Base-by-base conservation (phyloP, 2,329 filamentous ascomycete species). In the Alternaria gaisen region DNA sequence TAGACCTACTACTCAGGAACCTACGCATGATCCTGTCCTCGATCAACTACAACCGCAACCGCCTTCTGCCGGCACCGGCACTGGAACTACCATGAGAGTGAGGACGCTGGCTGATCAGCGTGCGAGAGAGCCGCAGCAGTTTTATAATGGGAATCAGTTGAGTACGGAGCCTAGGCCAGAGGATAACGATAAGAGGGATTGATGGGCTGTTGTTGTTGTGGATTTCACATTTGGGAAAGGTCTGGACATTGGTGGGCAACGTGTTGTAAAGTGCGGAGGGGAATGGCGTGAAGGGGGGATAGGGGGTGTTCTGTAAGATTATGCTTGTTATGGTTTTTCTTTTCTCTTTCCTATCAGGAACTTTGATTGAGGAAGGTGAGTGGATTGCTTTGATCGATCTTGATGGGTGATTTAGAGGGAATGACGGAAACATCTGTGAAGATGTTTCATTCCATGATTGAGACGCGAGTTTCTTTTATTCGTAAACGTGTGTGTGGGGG, bases 91-190 rank as follows among this genome's bases (percentile, higher is more conserved):
- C 10, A 30, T 82, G 12, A 77, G 80, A 53, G 79, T 84, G 16
- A 75, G 82, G 58, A 75, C 73, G 22, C 54, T 85, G 44, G 79
- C 80, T 20, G 82, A 84, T 75, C 81, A 82, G 70, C 66, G 80
- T 41, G 81, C 84, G 20, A 82, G 86, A 62, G 81, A 84, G 40
- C 82, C 83, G 54, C 85, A 88, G 44, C 90, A 96, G 72, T 86
- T 96, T 47, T 97, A 97, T 75, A 97, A 97, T 72, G 94, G 94
- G 1, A 97, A 97, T 73, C 92, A 92, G 57, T 51, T 60, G 40
- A 60, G 57, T 40, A 60, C 57, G n/a, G 57, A 60, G 32, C 40
- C 53, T 8, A 51, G 57, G 32, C 53, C 46, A 5, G 44, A 51
- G 9, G 57, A 60, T 28, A 51, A 46, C 14, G 57, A 60, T 38